Percentiles rank a stretch among this genome's conserved stretches.
Conservation (phyloP, 768 basidiomycete genomes). For the Hydnomerulius pinastri region DNA sequence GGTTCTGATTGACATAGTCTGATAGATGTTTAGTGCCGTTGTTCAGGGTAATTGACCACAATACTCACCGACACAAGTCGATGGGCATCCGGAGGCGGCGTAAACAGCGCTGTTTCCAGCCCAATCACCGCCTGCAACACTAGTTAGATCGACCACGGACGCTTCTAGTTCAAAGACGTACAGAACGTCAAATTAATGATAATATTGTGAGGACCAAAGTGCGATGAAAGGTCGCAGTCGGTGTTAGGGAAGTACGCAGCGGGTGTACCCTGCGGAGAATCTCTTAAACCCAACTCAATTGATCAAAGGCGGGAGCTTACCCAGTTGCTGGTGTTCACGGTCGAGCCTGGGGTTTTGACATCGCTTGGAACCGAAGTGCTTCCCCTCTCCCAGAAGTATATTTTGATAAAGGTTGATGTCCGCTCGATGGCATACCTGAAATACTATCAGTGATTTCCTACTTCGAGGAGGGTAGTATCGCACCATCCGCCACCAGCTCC, state of each 20-base stretch:
- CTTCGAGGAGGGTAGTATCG: background rate
- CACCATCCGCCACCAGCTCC: constrained; percentile 40
- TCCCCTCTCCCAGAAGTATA: constrained; percentile 45
- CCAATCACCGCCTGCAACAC: constrained; percentile 16
- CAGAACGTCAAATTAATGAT: constrained; percentile 49
- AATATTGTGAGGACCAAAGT: constrained; percentile 58
- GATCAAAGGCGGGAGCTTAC: constrained; percentile 5
- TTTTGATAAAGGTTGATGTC: constrained; percentile 29
- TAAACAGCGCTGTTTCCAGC: constrained; percentile 15
- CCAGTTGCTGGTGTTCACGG: constrained; percentile 25
- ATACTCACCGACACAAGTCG: constrained; percentile 16
- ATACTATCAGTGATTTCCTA: background rate
- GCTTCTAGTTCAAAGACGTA: background rate
- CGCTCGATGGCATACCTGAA: constrained; percentile 39
- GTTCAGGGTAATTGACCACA: too few relatives aligned
- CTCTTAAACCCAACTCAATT: background rate
- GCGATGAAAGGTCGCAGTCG: constrained; percentile 52
- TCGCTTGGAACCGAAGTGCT: constrained; percentile 36
- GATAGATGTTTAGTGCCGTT: background rate
- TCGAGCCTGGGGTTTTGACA: constrained; percentile 25
- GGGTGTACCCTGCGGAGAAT: constrained; percentile 13
- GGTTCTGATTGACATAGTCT: constrained; percentile 35
- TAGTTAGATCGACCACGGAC: constrained; percentile 9
- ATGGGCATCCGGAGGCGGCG: constrained; percentile 14
- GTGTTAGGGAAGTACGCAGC: constrained; percentile 51